Evolutionary conservation across 331 rosid genomes (phyloP).

Genomic region (Malus hybrid): DNA sequence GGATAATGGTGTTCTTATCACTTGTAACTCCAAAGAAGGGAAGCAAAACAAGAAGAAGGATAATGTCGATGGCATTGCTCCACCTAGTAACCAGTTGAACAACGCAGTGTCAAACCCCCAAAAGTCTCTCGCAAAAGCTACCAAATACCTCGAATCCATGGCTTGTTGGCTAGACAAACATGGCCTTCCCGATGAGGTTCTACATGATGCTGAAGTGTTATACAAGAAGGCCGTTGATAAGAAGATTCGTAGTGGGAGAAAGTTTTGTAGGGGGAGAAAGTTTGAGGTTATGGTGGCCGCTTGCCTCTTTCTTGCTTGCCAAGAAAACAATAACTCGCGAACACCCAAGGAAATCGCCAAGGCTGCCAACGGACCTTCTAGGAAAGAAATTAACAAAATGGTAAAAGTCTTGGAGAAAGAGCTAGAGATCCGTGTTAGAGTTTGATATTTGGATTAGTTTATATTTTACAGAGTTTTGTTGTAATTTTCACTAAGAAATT

Average conservation of each 20-base stretch:
- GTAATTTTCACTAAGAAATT: too few relatives aligned
- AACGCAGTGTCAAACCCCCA: background rate
- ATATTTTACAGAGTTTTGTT: too few relatives aligned
- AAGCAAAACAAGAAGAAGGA: background rate
- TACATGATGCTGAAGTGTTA: background rate
- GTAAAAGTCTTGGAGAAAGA: background rate
- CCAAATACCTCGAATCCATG: background rate
- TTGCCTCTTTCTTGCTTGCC: background rate
- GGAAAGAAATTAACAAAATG: conserved; percentile 3
- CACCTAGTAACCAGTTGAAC: background rate
- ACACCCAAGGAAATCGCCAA: background rate
- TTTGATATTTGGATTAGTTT: too few relatives aligned
- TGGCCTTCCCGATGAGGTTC: background rate
- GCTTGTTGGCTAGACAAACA: background rate
- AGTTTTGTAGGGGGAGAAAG: background rate
- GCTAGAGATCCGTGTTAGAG: background rate
- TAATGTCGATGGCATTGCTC: too few relatives aligned
- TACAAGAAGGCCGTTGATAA: background rate
- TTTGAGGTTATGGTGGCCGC: background rate
- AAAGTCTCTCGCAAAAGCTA: background rate
- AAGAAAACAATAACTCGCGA: background rate
- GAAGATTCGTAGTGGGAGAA: background rate
- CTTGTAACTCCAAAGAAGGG: background rate
- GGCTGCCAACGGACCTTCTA: background rate
- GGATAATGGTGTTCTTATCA: background rate